Base-by-base conservation (phyloP, 495 filamentous ascomycete species). In the Baudoinia panamericana region DNA sequence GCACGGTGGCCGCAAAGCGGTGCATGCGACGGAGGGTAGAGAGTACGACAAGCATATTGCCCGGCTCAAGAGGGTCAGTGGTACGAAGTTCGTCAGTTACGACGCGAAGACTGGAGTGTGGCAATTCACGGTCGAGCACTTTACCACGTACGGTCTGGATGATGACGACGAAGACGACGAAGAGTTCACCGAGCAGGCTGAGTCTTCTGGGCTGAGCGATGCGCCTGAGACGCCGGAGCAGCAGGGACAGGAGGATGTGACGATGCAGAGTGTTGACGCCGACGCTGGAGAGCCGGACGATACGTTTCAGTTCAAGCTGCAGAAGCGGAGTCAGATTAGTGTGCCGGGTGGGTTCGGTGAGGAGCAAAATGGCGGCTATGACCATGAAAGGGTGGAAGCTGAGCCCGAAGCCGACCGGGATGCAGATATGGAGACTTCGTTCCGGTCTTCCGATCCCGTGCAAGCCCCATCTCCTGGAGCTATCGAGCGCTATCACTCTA, bases 121-220 rank as follows among this genome's bases (percentile, higher is more conserved):
- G 90, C 70, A 72, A 5, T 97, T 97, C 65, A 76, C 66, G 15
- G 90, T 97, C 27, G 75, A 84, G 44, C 90, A 97, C 60, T 97
- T 86, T 60, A 94, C 85, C 12, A 93, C 85, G 7, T 97, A 97
- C 57, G 85, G 78, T n/a, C 67, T 95, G 35, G 80, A 85, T 47
- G 83, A 90, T 48, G 82, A 87, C 30, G 82, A 83, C 19, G 79
- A 84, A 31, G 81, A 84, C 25, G 71, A 76, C 12, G 45, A 45
- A 13, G 48, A 51, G 7, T 44, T 39, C 34, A 20, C 30, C 21
- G 79, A 84, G 34, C 80, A 84, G 28, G 43, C 17, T 23, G 30
- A 46, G 11, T 45, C 43, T 1, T 34, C 31, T n/a, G 36, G 31
- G 5, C 30, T 51, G 8, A 51, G 43, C 34, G 48, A 51, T 19